Percentiles rank a stretch among this genome's conserved stretches.
Evolutionary conservation across 345 rosid genomes (phyloP).

Genomic region (Brassica nigra): DNA sequence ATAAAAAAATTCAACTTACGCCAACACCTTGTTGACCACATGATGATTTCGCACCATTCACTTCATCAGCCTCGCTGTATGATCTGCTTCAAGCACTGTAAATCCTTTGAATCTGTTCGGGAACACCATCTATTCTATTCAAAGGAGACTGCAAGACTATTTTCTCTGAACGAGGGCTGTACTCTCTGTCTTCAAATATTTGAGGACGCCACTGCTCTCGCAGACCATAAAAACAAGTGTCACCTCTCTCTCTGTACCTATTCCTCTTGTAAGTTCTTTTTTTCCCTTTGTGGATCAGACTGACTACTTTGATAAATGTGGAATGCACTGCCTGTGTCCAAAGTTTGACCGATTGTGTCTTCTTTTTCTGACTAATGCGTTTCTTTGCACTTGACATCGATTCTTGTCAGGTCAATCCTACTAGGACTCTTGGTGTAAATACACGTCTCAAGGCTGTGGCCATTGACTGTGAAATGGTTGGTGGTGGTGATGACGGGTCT

Average conservation of each 20-base stretch:
- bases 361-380: neutral
- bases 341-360: too few species aligned
- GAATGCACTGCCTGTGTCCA: neutral
- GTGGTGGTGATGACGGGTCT: slow-evolving; percentile 64
- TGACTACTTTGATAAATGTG: neutral
- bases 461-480: slow-evolving; percentile 81
- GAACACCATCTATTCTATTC: slow-evolving; percentile 49
- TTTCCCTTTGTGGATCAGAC: neutral
- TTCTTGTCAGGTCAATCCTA: slow-evolving; percentile 25
- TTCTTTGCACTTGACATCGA: neutral
- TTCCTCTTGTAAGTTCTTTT: slow-evolving; percentile 52
- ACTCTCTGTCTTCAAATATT: slow-evolving; percentile 58
- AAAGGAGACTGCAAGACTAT: slow-evolving; percentile 51
- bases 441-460: slow-evolving; percentile 53
- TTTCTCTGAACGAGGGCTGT: slow-evolving; percentile 59
- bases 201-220: slow-evolving; percentile 44
- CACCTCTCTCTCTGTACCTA: slow-evolving; percentile 44
- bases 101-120: slow-evolving; percentile 66
- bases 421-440: slow-evolving; percentile 19
- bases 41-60: slow-evolving; percentile 73
- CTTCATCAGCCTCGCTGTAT: slow-evolving; percentile 69
- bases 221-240: slow-evolving; percentile 52
- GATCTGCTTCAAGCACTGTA: slow-evolving; percentile 73
- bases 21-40: slow-evolving; percentile 78
- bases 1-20: slow-evolving; percentile 65